phyloP scores from a whole-genome alignment of 345 rosid genomes.

The Bruguiera gymnorhiza region DNA sequence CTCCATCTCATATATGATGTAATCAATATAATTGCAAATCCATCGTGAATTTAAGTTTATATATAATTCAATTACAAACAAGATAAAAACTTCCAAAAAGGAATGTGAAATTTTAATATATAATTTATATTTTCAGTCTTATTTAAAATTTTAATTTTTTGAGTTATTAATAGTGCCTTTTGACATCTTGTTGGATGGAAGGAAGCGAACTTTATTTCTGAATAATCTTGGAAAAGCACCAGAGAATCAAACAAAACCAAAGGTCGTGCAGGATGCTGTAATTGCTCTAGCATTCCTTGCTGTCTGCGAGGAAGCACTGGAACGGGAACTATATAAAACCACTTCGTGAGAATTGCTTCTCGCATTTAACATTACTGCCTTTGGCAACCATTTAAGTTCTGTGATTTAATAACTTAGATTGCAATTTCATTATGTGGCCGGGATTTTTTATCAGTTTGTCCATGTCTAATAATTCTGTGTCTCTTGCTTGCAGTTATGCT shows the following conservation, averaged over 20 bases:
- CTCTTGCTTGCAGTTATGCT: slow-evolving; percentile 49
- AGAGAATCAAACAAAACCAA: slow-evolving; percentile 34
- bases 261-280: slow-evolving; percentile 64
- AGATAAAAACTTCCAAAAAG: rapidly evolving
- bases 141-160: too few relatives aligned
- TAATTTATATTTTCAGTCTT: too few relatives aligned
- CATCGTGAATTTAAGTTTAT: too few relatives aligned
- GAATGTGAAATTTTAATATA: too few relatives aligned
- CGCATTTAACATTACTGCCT: slow-evolving; percentile 10
- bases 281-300: slow-evolving; percentile 62
- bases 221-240: slow-evolving; percentile 41
- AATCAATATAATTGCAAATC: too few relatives aligned
- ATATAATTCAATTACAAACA: too few relatives aligned
- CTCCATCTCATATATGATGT: too few relatives aligned
- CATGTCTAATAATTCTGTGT: slow-evolving; percentile 10
- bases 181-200: slow-evolving; percentile 57
- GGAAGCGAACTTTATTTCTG: slow-evolving; percentile 46
- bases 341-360: slow-evolving; percentile 51
- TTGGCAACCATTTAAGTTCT: neutral
- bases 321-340: slow-evolving; percentile 54
- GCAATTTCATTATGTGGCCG: neutral
- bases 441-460: neutral
- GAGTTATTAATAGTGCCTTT: slow-evolving; percentile 43
- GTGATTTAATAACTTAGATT: too few relatives aligned
- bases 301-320: slow-evolving; percentile 64